Base-by-base conservation (phyloP, 495 filamentous ascomycete genomes). In the Neurospora cerealis region DNA sequence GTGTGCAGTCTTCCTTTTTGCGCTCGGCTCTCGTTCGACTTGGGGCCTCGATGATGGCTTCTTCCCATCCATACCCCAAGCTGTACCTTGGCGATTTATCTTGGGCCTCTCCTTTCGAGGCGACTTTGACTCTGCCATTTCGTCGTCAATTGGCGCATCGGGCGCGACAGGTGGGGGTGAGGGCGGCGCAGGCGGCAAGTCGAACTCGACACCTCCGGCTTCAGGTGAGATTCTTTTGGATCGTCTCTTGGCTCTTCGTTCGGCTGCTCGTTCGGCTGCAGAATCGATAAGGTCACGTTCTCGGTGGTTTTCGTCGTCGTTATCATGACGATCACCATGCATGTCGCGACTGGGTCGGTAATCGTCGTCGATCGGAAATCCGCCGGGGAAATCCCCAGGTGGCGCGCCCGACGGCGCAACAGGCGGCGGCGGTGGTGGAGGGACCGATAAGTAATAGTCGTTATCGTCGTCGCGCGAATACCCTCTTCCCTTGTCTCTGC, bases 321-420 rank as follows among this genome's bases (percentile, higher is more conserved):
- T 76, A 11, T 76, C 73, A 9, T 77, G 73, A 5, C 10, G 54
- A 32, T 66, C 54, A 32, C 24, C 54, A 66, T 66, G 54, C 54
- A 66, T 66, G 54, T 66, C 54, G 54, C 54, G 54, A 66, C 54
- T 66, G 13, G 54, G 54, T 74, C 54, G 60, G 13, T 78, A 76
- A 21, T 83, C 85, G 34, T 81, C 77, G 70, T 83, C 84, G 36
- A 75, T 32, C 4, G 87, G 87, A 74, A 87, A 88, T 24, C 81
- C 83, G 69, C 86, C 86, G 69, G 87, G 87, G 17, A 86, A 72
- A 1, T 76, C 80, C 40, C 81, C 90, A 84, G 48, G 69, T 86
- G 86, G 74, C 88, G 85, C 78, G 90, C 85, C 44, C 87, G 83
- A 70, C 41, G 40, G 76, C 44, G 34, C 71, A 46, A 28, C 38